Conservation (phyloP, 257 asterid species). For the Przewalskia tangutica region DNA sequence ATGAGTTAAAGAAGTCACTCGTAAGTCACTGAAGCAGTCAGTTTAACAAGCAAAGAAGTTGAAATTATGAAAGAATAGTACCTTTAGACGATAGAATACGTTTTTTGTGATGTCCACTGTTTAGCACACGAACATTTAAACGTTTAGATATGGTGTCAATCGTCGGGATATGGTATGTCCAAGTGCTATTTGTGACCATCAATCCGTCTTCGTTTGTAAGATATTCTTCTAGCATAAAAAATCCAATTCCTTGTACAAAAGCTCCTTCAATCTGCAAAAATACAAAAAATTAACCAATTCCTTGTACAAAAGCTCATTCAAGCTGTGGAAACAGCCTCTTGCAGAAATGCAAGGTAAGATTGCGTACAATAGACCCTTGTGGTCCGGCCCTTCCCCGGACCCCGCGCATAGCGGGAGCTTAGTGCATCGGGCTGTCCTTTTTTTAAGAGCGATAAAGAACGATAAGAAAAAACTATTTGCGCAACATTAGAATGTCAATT, state of each 20-base stretch:
- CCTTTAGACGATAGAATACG: slow-evolving; percentile 83
- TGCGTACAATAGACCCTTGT: too few relatives aligned
- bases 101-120: slow-evolving; percentile 46
- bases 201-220: slow-evolving; percentile 41
- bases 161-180: slow-evolving; percentile 80
- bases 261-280: slow-evolving; percentile 67
- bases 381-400: too few relatives aligned
- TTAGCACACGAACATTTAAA: slow-evolving; percentile 50
- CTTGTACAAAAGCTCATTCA: too few relatives aligned
- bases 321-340: too few relatives aligned
- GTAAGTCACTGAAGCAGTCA: neutral
- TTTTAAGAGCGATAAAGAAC: too few relatives aligned
- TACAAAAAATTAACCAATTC: too few relatives aligned
- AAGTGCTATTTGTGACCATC: slow-evolving; percentile 45
- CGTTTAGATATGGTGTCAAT: slow-evolving; percentile 57
- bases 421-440: too few relatives aligned
- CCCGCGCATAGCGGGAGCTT: too few relatives aligned
- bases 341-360: too few relatives aligned
- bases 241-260: slow-evolving; percentile 75
- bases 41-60: neutral
- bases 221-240: slow-evolving; percentile 81
- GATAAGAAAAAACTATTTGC: neutral
- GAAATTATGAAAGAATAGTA: slow-evolving; percentile 4
- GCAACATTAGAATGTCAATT: neutral
- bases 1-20: neutral